These are phyloP conservation scores for Chamaenerion angustifolium DNA, from an alignment of 345 rosid species.

Conservation along the genomic window DNA sequence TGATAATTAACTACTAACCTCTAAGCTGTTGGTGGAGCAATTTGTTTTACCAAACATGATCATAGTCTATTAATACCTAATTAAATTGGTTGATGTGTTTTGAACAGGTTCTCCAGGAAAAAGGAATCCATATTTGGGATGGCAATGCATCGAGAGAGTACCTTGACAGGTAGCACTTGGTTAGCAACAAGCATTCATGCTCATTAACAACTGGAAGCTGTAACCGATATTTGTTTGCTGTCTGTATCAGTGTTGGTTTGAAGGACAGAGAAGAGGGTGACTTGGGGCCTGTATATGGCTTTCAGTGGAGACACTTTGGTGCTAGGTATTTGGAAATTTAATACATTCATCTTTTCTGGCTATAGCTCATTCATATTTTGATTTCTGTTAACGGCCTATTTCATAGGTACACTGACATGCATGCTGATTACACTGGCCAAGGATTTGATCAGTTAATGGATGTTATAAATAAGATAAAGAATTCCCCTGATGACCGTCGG, in stretches of 20 bases:
- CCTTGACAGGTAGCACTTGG: conserved; percentile 53
- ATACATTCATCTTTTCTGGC: conserved; percentile 1
- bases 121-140: conserved; percentile 90
- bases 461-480: conserved; percentile 85
- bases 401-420: conserved; percentile 82
- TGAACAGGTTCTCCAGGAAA: conserved; percentile 79
- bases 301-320: conserved; percentile 99
- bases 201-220: too few species aligned
- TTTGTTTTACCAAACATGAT: too few species aligned
- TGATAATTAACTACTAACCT: too few species aligned
- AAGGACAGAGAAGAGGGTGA: conserved; percentile 85
- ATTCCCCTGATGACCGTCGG: conserved; percentile 76
- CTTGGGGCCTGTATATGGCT: conserved; percentile 91
- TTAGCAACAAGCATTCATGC: too few species aligned
- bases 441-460: conserved; percentile 92
- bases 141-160: conserved; percentile 88
- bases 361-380: conserved; percentile 1
- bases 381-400: conserved; percentile 2
- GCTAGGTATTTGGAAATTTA: conserved; percentile 46
- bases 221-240: neutral
- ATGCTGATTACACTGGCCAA: conserved; percentile 85
- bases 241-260: conserved; percentile 49
- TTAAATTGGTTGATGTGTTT: conserved; percentile 6
- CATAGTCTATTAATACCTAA: too few species aligned
- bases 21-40: too few species aligned